These are phyloP conservation scores for Pythium scleroteichum DNA, from an alignment of 352 stramenopile genomes.

Conservation along the genomic window DNA sequence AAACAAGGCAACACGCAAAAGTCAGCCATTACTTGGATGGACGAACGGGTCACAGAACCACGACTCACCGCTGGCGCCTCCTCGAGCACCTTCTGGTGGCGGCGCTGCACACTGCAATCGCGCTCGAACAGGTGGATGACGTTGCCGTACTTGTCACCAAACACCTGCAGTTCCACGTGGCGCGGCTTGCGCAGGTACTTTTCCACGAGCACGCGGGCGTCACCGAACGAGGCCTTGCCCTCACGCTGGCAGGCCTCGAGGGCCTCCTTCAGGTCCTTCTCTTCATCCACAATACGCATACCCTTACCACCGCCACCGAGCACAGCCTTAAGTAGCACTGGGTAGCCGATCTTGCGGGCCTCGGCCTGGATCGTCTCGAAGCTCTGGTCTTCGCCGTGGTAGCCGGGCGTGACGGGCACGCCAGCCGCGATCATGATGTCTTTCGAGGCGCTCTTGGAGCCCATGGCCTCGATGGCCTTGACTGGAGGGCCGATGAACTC, in stretches of 20 bases:
- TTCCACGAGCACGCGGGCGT: slow-evolving; percentile 90
- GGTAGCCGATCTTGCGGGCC: slow-evolving; percentile 89
- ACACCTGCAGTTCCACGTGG: slow-evolving; percentile 94
- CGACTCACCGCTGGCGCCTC: slow-evolving; percentile 86
- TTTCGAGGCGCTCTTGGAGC: slow-evolving; percentile 92
- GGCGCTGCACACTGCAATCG: slow-evolving; percentile 90
- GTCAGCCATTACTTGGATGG: too few species aligned
- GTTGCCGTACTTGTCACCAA: slow-evolving; percentile 91
- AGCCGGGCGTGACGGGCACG: slow-evolving; percentile 89
- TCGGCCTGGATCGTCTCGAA: slow-evolving; percentile 74
- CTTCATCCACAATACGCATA: slow-evolving; percentile 89
- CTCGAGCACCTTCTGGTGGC: slow-evolving; percentile 95
- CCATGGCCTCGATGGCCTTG: slow-evolving; percentile 90
- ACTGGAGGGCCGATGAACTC: slow-evolving; percentile 91
- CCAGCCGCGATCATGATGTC: slow-evolving; percentile 88
- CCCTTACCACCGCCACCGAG: slow-evolving; percentile 90
- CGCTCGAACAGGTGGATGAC: slow-evolving; percentile 90
- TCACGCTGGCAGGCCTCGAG: slow-evolving; percentile 88
- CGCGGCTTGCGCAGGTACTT: slow-evolving; percentile 89
- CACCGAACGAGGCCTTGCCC: slow-evolving; percentile 87
- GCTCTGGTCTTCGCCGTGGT: slow-evolving; percentile 89
- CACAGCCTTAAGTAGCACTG: slow-evolving; percentile 92
- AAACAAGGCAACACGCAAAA: not conserved
- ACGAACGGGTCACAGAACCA: not conserved
- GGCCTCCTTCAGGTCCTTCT: slow-evolving; percentile 76